phyloP scores from a whole-genome alignment of 352 stramenopile genomes.

The Globisporangium iwayamae region DNA sequence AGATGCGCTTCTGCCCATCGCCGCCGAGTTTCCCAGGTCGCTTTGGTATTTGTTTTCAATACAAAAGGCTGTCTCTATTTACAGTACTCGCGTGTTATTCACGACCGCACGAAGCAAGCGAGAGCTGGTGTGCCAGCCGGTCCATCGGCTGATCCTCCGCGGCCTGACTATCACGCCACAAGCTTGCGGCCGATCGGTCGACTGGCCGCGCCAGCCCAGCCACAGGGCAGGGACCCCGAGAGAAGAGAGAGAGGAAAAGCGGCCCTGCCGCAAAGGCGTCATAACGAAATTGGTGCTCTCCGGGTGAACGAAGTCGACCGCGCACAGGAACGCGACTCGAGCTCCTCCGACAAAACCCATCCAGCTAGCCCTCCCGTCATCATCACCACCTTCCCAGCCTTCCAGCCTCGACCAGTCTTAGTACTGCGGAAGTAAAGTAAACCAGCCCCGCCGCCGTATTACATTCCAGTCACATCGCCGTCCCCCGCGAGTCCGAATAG shows the following conservation, averaged over 20 bases:
- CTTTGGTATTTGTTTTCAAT: neutral
- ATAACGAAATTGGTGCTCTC: slow-evolving; percentile 23
- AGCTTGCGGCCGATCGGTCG: neutral
- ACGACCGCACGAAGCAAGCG: slow-evolving; percentile 1
- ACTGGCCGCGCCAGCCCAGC: neutral
- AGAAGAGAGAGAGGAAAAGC: neutral
- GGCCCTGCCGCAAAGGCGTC: neutral
- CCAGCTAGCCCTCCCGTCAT: neutral
- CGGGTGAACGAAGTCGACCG: slow-evolving; percentile 15
- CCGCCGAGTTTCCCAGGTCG: slow-evolving; percentile 11
- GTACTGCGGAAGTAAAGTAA: neutral
- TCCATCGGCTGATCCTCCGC: slow-evolving; percentile 4
- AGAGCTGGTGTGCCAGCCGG: slow-evolving; percentile 14
- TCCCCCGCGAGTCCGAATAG: slow-evolving; percentile 12
- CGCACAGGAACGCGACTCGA: slow-evolving; percentile 22
- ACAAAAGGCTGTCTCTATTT: slow-evolving; percentile 12
- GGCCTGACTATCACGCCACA: neutral
- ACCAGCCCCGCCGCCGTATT: neutral
- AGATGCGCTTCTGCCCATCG: slow-evolving; percentile 16
- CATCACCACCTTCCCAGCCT: neutral
- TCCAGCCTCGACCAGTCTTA: slow-evolving; percentile 2
- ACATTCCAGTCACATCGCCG: neutral
- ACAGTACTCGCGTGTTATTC: slow-evolving; percentile 2
- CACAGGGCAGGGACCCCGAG: neutral
- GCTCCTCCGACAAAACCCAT: neutral